Percentiles rank a stretch among this genome's conserved stretches.
These are phyloP conservation scores for Lactifluus hygrophoroides DNA, from an alignment of 768 basidiomycete genomes.

Conservation along the genomic window DNA sequence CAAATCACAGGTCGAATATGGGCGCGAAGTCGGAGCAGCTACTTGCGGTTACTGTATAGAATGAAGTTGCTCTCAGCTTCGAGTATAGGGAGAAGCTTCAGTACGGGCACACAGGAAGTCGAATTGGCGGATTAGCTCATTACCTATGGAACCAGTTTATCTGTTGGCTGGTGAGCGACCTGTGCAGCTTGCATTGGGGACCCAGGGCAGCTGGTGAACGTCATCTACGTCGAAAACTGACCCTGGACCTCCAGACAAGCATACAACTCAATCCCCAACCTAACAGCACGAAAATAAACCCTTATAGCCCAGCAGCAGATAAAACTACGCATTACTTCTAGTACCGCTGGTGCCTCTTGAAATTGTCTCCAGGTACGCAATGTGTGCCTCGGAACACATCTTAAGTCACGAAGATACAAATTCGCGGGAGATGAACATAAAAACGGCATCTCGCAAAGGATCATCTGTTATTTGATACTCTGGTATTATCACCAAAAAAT, in stretches of 20 bases:
- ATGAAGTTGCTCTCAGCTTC: background rate
- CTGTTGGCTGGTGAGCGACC: background rate
- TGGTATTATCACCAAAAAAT: too few species aligned
- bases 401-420: too few species aligned
- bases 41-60: background rate
- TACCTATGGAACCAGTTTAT: background rate
- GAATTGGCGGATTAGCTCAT: background rate
- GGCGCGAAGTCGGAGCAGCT: background rate
- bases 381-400: too few species aligned
- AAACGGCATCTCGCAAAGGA: too few species aligned
- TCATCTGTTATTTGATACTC: too few species aligned
- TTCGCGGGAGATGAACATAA: too few species aligned
- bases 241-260: background rate
- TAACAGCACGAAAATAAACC: too few species aligned
- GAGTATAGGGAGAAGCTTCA: background rate
- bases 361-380: too few species aligned
- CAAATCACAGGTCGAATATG: background rate
- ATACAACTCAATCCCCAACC: background rate
- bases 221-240: background rate
- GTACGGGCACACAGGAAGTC: background rate
- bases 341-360: too few species aligned
- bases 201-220: background rate
- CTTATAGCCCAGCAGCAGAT: background rate
- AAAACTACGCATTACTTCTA: too few species aligned
- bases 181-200: background rate